phyloP scores from a whole-genome alignment of 805 yeast species.

The Metschnikowia corniflorae region DNA sequence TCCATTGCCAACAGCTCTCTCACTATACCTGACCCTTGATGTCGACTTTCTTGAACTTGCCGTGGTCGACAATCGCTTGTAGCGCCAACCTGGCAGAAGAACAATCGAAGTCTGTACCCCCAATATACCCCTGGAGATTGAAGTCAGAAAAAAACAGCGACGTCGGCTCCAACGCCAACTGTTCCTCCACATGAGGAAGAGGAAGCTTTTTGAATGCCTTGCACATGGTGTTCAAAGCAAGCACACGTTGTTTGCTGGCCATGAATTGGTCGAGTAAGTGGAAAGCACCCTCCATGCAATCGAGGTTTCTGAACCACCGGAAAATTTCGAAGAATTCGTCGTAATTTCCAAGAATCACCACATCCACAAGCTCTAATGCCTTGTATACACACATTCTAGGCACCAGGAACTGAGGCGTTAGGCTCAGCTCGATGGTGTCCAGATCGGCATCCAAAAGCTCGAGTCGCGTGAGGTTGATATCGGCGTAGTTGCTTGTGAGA shows the following conservation, averaged over 20 bases:
- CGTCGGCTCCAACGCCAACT: conserved; percentile 8
- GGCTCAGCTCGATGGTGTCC: neutral
- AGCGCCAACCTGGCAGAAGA: conserved; percentile 33
- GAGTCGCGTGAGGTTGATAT: conserved; percentile 42
- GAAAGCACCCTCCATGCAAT: conserved; percentile 11
- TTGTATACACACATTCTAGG: conserved; percentile 9
- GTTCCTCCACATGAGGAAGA: conserved; percentile 2
- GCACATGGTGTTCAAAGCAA: conserved; percentile 17
- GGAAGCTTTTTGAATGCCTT: conserved; percentile 18
- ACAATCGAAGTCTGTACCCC: conserved; percentile 29
- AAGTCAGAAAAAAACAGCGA: conserved; percentile 19
- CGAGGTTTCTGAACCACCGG: conserved; percentile 6
- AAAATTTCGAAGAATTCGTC: conserved; percentile 36
- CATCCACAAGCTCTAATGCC: conserved; percentile 12
- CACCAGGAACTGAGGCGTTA: conserved; percentile 2
- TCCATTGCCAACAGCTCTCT: neutral
- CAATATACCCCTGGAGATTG: conserved; percentile 31
- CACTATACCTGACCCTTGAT: conserved; percentile 76
- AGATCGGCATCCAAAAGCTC: conserved; percentile 11
- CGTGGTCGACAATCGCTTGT: conserved; percentile 30
- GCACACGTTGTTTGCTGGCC: conserved; percentile 16
- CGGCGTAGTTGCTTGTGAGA: conserved; percentile 63
- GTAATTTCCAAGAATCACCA: conserved; percentile 11
- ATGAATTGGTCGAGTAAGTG: conserved; percentile 14
- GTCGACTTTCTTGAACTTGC: conserved; percentile 59